phyloP scores from a whole-genome alignment of 2,329 filamentous ascomycete species.

The Lecanosticta acicola region DNA sequence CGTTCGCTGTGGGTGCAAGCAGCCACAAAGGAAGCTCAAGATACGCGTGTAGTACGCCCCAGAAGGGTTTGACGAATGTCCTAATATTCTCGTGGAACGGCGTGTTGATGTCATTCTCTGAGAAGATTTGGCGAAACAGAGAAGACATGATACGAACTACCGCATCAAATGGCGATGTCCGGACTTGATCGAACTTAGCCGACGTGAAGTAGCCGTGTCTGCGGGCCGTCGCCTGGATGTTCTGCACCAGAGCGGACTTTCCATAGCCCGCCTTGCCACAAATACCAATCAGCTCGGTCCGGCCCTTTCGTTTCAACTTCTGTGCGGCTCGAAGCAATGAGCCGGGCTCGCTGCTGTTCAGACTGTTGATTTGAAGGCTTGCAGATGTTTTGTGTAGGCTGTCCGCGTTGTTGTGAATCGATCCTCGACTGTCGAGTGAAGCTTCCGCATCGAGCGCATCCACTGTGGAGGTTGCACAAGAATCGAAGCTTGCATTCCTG shows the following conservation, averaged over 20 bases:
- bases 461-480: conserved; percentile 13
- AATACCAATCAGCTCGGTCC: conserved; percentile 56
- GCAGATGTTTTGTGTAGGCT: conserved; percentile 19
- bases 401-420: conserved; percentile 15
- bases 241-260: conserved; percentile 56
- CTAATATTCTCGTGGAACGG: conserved; percentile 57
- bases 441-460: conserved; percentile 10
- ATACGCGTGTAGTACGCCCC: conserved; percentile 52
- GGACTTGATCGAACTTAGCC: conserved; percentile 55
- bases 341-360: conserved; percentile 19
- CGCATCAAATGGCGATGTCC: conserved; percentile 56
- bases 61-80: conserved; percentile 51
- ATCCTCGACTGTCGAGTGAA: conserved; percentile 20
- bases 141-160: conserved; percentile 56
- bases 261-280: conserved; percentile 54
- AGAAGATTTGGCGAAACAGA: conserved; percentile 60
- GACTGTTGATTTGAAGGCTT: conserved; percentile 11
- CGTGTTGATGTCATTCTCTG: conserved; percentile 56
- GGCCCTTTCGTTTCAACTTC: conserved; percentile 48
- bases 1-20: conserved; percentile 29
- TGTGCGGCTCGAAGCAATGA: conserved; percentile 38
- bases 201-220: conserved; percentile 56
- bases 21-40: conserved; percentile 65
- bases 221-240: conserved; percentile 52
- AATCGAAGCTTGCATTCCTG: conserved; percentile 14